phyloP scores from a whole-genome alignment of 345 rosid species.

The Crucihimalaya himalaica region DNA sequence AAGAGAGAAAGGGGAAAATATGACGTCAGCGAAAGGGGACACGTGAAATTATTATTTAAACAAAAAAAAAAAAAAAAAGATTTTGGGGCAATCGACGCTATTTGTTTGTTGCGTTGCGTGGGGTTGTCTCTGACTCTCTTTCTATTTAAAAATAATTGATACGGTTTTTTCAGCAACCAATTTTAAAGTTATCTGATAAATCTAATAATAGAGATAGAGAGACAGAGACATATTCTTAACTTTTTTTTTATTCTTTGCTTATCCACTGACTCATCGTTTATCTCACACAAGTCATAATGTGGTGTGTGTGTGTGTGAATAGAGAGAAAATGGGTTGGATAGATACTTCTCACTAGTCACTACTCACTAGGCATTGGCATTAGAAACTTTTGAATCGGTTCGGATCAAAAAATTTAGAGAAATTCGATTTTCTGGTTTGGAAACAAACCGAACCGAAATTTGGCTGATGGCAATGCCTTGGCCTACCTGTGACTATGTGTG shows the following conservation, averaged over 20 bases:
- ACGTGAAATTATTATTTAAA: neutral
- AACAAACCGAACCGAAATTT: no score
- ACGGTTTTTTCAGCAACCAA: constrained; percentile 27
- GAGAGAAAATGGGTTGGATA: neutral
- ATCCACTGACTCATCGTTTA: constrained; percentile 26
- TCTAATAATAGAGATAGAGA: constrained; percentile 15
- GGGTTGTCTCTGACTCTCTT: neutral
- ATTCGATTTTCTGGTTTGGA: neutral
- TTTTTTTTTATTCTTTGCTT: neutral
- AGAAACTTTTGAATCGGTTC: neutral
- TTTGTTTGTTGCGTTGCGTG: constrained; percentile 14
- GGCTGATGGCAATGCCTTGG: no score
- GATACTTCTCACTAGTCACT: neutral
- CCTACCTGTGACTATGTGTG: neutral
- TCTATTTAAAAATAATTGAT: constrained; percentile 23
- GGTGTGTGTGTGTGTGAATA: constrained; percentile 15
- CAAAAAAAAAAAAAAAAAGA: neutral
- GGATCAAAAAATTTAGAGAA: neutral
- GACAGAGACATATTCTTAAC: constrained; percentile 1
- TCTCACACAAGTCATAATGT: constrained; percentile 11
- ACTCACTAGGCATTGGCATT: neutral
- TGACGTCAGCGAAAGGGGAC: constrained; percentile 42
- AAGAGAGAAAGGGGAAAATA: neutral
- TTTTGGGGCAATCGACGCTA: constrained; percentile 1
- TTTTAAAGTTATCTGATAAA: constrained; percentile 10